Evolutionary conservation across 805 yeast genomes (phyloP), one percentile per base, ranked within the genome.

Genomic region (Candida palmyrensis): DNA sequence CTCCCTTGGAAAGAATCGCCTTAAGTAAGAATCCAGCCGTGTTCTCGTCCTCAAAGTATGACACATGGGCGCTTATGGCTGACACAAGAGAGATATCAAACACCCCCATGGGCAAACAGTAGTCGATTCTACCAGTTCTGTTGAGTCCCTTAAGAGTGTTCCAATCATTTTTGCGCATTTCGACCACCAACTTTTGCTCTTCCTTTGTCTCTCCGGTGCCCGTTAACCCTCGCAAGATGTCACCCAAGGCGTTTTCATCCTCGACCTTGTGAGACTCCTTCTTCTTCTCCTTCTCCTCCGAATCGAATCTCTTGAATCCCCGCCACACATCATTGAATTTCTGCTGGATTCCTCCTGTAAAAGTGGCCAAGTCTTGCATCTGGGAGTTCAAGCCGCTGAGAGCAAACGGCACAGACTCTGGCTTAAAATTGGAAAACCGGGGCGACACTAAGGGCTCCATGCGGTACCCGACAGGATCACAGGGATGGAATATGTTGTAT

Each of bases 381-480:
- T 59, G 74, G 28, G 69, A 66, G 33, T 75, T 78, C 56, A 81
- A 59, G 2, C 74, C 73, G 29, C 63, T 61, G 6, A 58, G 55
- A 0, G 75, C 75, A 44, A 71, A 77, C 1, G 85, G 82, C 11
- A 83, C 68, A 12, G 60, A 57, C 35, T 66, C 75, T 0, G 90
- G 84, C 40, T 69, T 66, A 36, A 68, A 57, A 6, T 62, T 51
- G 0, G 77, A 60, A 42, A 79, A 66, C 39, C 50, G 57, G 14
- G 69, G 64, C 39, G 65, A 58, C 4, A 89, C 71, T 37, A 90
- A 59, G 1, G 98, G 98, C 55, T 90, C 98, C 37, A 89, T 59
- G 35, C 97, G 66, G 48, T 89, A 87, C 0, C 90, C 89, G 25
- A 92, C 80, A 1, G 97, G 96, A 51, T 90, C 98, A 43, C 94